Percentiles rank a stretch among this genome's conserved stretches.
phyloP scores from a whole-genome alignment of 257 asterid species.

The Echites panduratus region DNA sequence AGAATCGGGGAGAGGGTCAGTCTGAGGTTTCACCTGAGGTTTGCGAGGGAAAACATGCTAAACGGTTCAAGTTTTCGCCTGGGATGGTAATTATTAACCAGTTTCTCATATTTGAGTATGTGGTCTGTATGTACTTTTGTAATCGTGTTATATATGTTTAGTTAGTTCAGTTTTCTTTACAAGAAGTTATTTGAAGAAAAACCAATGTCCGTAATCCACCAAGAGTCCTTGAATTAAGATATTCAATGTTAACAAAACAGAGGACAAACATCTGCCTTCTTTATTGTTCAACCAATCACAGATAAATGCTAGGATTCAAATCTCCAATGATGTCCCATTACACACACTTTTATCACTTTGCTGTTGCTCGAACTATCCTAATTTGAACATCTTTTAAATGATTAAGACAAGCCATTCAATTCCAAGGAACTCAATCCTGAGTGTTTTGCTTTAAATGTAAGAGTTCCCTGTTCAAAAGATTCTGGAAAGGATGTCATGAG shows the following conservation, averaged over 20 bases:
- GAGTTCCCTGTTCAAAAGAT: neutral
- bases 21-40: slow-evolving; percentile 71
- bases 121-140: neutral
- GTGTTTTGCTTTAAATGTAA: neutral
- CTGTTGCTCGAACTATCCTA: neutral
- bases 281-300: neutral
- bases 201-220: neutral
- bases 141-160: neutral
- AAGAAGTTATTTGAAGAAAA: neutral
- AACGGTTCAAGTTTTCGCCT: slow-evolving; percentile 91
- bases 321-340: neutral
- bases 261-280: neutral
- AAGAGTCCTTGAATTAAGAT: neutral
- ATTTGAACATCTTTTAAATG: neutral
- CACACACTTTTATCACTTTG: neutral
- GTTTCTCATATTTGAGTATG: neutral
- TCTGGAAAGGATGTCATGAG: neutral
- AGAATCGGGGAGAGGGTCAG: slow-evolving; percentile 24
- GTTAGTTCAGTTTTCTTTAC: neutral
- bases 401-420: neutral
- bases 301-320: neutral
- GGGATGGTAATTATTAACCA: slow-evolving; percentile 62
- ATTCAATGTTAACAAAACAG: neutral
- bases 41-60: slow-evolving; percentile 41
- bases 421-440: neutral